Conservation (phyloP, 2,329 filamentous ascomycete species). For the Fusarium sp. region DNA sequence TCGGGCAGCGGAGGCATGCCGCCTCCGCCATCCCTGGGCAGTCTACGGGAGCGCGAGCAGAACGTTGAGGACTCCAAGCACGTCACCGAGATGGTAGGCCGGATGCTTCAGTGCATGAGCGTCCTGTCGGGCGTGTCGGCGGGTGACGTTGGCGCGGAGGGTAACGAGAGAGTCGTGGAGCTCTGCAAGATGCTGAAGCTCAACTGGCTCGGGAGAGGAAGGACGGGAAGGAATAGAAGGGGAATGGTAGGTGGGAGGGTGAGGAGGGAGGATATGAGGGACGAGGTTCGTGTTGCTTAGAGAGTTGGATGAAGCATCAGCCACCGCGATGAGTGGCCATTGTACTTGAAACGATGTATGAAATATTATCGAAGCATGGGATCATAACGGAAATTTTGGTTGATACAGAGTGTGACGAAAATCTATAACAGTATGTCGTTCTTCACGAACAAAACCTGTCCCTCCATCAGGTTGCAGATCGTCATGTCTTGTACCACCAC, state of each 20-base stretch:
- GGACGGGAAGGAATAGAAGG: conserved; percentile 87
- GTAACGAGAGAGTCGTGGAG: conserved; percentile 82
- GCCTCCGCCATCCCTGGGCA: conserved; percentile 49
- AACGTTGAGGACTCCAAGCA: conserved; percentile 77
- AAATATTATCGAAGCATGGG: not conserved
- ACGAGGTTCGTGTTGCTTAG: conserved; percentile 55
- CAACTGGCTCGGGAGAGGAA: conserved; percentile 92
- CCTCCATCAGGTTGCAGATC: too few species aligned
- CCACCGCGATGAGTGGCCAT: not conserved
- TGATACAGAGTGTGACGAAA: too few species aligned
- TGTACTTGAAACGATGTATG: not conserved
- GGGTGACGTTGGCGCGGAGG: conserved; percentile 71
- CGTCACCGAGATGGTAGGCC: conserved; percentile 91
- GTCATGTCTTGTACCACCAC: too few species aligned
- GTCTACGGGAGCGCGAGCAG: conserved; percentile 67
- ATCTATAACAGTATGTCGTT: too few species aligned
- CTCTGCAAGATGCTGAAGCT: conserved; percentile 90
- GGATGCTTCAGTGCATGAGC: conserved; percentile 96
- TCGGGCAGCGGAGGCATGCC: conserved; percentile 44
- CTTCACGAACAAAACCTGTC: too few species aligned
- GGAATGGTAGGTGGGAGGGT: conserved; percentile 83
- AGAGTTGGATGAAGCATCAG: not conserved
- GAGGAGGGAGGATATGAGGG: conserved; percentile 56
- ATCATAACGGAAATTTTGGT: too few species aligned
- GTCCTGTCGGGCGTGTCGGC: conserved; percentile 74